These are phyloP conservation scores for Wickerhamiella kazuoi DNA, from an alignment of 805 yeast species.

Conservation along the genomic window DNA sequence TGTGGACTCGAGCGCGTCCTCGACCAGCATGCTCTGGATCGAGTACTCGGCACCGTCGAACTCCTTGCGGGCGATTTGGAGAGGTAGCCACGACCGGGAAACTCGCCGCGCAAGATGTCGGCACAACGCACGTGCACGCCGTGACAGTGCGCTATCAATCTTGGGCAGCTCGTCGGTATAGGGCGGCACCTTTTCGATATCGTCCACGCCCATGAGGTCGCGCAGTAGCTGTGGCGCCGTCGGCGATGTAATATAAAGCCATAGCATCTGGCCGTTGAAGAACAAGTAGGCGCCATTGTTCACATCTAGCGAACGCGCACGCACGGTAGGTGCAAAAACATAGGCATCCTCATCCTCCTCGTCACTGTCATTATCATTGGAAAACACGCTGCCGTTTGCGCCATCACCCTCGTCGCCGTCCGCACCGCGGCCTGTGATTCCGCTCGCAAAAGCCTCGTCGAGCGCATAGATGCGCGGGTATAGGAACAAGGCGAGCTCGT, in stretches of 20 bases:
- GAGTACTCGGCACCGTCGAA: slow-evolving; percentile 41
- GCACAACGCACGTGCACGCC: slow-evolving; percentile 48
- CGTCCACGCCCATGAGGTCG: slow-evolving; percentile 50
- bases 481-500: slow-evolving; percentile 40
- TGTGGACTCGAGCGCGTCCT: slow-evolving; percentile 45
- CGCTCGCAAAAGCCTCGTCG: not conserved
- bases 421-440: not conserved
- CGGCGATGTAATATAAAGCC: slow-evolving; percentile 51
- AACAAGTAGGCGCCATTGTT: slow-evolving; percentile 30
- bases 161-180: slow-evolving; percentile 45
- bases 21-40: slow-evolving; percentile 47
- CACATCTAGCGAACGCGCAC: not conserved
- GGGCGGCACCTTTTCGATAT: slow-evolving; percentile 30
- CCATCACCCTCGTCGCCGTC: not conserved
- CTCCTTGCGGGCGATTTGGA: slow-evolving; percentile 48
- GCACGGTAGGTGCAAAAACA: not conserved
- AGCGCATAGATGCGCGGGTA: slow-evolving; percentile 70
- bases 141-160: slow-evolving; percentile 48
- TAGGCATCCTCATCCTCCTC: not conserved
- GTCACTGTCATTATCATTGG: not conserved
- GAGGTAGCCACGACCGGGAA: slow-evolving; percentile 26
- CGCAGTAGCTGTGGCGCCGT: slow-evolving; percentile 48
- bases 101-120: slow-evolving; percentile 31
- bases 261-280: slow-evolving; percentile 46
- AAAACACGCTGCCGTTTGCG: too few relatives aligned